phyloP scores from a whole-genome alignment of 2,329 filamentous ascomycete species.

The Pseudogymnoascus sp. region DNA sequence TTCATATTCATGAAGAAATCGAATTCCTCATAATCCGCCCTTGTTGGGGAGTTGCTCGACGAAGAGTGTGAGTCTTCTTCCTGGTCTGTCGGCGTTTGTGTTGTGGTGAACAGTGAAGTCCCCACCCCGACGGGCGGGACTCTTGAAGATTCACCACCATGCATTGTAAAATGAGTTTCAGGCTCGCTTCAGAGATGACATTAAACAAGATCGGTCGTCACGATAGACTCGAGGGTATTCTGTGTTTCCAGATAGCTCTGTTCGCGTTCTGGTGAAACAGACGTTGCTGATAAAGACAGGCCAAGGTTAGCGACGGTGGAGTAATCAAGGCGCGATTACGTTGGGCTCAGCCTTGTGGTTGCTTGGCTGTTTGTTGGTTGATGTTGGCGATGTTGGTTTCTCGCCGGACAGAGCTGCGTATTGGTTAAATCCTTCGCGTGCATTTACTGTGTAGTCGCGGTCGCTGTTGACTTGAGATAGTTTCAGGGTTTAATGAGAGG shows the following conservation, averaged over 20 bases:
- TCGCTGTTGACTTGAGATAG: neutral
- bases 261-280: neutral
- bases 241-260: neutral
- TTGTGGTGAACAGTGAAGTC: neutral
- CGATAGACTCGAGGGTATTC: constrained; percentile 2
- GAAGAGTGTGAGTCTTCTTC: constrained; percentile 29
- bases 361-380: constrained; percentile 5
- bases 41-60: constrained; percentile 68
- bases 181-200: neutral
- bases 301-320: constrained; percentile 1
- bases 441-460: neutral
- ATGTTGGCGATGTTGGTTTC: neutral
- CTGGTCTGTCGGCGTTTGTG: constrained; percentile 14
- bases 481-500: neutral
- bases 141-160: neutral
- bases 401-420: neutral
- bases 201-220: constrained; percentile 3
- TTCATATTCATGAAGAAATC: constrained; percentile 86
- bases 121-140: neutral
- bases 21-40: constrained; percentile 76
- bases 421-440: neutral
- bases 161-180: constrained; percentile 6
- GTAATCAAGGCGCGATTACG: constrained; percentile 7
- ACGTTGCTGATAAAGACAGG: neutral
- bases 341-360: constrained; percentile 5